Evolutionary conservation across 768 basidiomycete species (phyloP), one percentile per base, ranked within the genome.

Genomic region (Stropharia rugosoannulata): DNA sequence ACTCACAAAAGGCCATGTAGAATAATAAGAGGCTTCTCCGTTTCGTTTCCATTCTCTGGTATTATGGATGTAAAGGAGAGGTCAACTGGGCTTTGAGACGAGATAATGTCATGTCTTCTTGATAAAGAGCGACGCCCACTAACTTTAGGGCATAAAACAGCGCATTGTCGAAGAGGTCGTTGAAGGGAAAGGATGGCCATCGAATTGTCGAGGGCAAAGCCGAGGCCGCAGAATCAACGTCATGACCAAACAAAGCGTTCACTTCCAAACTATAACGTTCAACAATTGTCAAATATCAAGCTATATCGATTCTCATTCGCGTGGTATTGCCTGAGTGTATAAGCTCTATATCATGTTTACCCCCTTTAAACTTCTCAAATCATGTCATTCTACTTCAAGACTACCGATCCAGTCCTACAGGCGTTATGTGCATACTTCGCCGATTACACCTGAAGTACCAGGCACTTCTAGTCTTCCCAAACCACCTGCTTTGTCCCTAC

Each of bases 1-100:
- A 62, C 83, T 64, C 57, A 86, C 85, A 87, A 83, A 53, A 87
- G 71, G 3, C 86, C 86, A 62, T 87, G 86, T 11, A 86, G 71
- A 42, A 87, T 83, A 7, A 86, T 66, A 39, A 86, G 66, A 0
- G 85, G 77, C 29, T 66, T 70, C 32, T 78, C 74, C 1, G 66
- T 68, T 19, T 62, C 64, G 47, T 68, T 68, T 40, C 67, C 67
- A 45, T 62, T 52, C 12, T 65, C 59, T 0, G 67, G 65, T 42
- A 68, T 54, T n/a, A 63, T 47, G 11, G 62, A 58, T 3, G 60
- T 64, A 38, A 57, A 64, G 16, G 63, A 61, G 5, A 68, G 60
- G 22, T 68, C 61, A n/a, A 68, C 55, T 13, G 67, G 38, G 12
- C 43, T 51, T 13, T 50, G 49, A 10, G 42, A 41, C n/a, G 51